Evolutionary conservation across 176 grass and related monocot species (phyloP), one percentile per base, ranked within the genome.

Genomic region (Dendrocalamus sinicus): DNA sequence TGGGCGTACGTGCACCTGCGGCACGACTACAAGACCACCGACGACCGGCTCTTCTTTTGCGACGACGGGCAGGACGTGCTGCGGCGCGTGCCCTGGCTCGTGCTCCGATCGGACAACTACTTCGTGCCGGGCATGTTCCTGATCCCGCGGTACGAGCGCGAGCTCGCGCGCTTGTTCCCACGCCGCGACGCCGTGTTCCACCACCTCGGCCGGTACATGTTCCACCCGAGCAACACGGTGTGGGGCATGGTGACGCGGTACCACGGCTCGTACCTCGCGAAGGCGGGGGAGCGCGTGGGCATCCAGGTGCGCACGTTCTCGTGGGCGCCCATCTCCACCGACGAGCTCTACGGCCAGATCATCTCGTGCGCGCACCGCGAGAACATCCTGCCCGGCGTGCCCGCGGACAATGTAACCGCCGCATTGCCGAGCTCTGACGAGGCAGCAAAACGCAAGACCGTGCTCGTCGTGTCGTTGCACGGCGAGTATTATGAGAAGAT

Each of bases 181-280:
- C 69, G 77, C 57, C 86, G 62, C 54, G 88, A 90, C 45, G 54
- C 70, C 19, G 93, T 86, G 51, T 95, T 95, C 80, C 88, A 90
- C 88, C 90, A 92, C 73, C 79, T 95, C 40, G 88, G 86, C 7
- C 75, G 93, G 0, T 92, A 91, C 73, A 86, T 92, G 4, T 83
- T 90, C 86, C 91, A 95, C 86, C 91, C 88, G 14, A 89, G 83
- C 79, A 95, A 95, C 86, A 47, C 80, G 6, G 93, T 93, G 37
- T 95, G 89, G 93, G 86, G 86, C 22, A 86, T 90, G 87, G 78
- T 88, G 47, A 73, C 58, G 37, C 53, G 90, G 69, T 92, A 90
- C 75, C 85, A 92, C 75, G 53, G 61, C 26, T 70, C 87, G 10
- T 92, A 86, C 72, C 71, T 92, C 64, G 73, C 84, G 58, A 15